A percentile compares a stretch with the other conserved stretches of the same genome.
Conservation (phyloP, 1,284 basidiomycete species). For the Leccinum angustisporum region DNA sequence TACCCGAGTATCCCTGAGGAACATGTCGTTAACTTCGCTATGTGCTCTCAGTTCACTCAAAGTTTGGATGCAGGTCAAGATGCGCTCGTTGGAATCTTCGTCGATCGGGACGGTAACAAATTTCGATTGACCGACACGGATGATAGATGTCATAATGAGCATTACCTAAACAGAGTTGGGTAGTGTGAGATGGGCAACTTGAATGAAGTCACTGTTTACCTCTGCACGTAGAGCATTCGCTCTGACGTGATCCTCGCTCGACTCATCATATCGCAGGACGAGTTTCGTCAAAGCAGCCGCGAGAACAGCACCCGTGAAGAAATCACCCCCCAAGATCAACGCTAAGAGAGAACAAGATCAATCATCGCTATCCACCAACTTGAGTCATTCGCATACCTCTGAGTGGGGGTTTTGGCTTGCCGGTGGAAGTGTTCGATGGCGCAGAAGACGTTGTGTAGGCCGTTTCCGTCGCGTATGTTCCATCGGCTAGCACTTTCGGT, state of each 20-base stretch:
- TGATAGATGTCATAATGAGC: slow-evolving; percentile 97
- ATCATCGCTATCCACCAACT: not conserved
- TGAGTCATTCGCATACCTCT: slow-evolving; percentile 50
- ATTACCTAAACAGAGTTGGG: slow-evolving; percentile 61
- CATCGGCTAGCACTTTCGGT: slow-evolving; percentile 87
- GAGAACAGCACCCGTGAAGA: slow-evolving; percentile 93
- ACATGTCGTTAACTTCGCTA: slow-evolving; percentile 75
- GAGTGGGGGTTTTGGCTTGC: slow-evolving; percentile 91
- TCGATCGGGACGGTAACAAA: slow-evolving; percentile 93
- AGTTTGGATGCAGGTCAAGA: slow-evolving; percentile 96
- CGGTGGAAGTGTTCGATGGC: slow-evolving; percentile 71
- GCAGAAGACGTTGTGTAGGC: slow-evolving; percentile 73
- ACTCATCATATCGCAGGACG: slow-evolving; percentile 77
- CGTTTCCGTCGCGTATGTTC: slow-evolving; percentile 97
- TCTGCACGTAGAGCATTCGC: slow-evolving; percentile 85
- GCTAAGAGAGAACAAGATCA: slow-evolving; percentile 41
- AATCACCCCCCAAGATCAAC: slow-evolving; percentile 92
- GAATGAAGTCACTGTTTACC: slow-evolving; percentile 39
- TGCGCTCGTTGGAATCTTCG: slow-evolving; percentile 96
- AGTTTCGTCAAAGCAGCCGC: slow-evolving; percentile 91
- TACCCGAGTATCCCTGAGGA: slow-evolving; percentile 89
- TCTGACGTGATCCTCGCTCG: slow-evolving; percentile 55
- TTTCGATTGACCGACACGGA: slow-evolving; percentile 96
- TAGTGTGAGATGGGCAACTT: not conserved
- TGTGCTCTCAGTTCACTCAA: slow-evolving; percentile 74